These are phyloP conservation scores for Ilyonectria sp. DNA, from an alignment of 2,329 filamentous ascomycete genomes.

Conservation along the genomic window DNA sequence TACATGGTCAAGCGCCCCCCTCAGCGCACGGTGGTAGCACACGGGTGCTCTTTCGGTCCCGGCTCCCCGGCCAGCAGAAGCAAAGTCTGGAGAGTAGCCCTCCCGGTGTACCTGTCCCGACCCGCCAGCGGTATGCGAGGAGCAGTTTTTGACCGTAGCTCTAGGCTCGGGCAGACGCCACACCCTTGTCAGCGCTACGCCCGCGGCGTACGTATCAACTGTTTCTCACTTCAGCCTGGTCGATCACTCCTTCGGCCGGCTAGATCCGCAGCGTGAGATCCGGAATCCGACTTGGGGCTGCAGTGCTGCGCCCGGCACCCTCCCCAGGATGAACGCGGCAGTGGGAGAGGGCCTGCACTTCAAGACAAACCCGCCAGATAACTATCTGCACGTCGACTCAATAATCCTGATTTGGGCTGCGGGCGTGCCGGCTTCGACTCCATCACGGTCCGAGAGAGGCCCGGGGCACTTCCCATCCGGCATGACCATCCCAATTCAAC, in stretches of 20 bases:
- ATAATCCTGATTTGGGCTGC: conserved; percentile 13
- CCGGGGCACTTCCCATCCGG: conserved; percentile 19
- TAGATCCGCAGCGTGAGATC: conserved; percentile 44
- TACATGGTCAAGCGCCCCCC: conserved; percentile 10
- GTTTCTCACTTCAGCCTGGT: conserved; percentile 34
- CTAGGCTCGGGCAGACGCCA: conserved; percentile 28
- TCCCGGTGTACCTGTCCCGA: conserved; percentile 13
- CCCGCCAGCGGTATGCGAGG: conserved; percentile 34
- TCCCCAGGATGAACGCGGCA: conserved; percentile 16
- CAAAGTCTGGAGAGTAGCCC: conserved; percentile 13
- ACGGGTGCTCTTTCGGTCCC: not conserved
- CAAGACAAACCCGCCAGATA: not conserved
- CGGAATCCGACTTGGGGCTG: conserved; percentile 17
- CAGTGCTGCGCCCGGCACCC: conserved; percentile 32
- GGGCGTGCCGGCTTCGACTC: conserved; percentile 11
- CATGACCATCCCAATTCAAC: conserved; percentile 27
- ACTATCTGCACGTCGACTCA: conserved; percentile 1
- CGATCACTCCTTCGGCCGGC: conserved; percentile 42
- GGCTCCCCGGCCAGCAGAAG: not conserved
- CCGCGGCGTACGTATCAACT: conserved; percentile 29
- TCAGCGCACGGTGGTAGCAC: conserved; percentile 7
- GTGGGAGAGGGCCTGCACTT: conserved; percentile 5
- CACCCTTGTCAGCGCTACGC: conserved; percentile 37
- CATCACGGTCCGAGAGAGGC: conserved; percentile 1
- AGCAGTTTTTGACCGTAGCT: conserved; percentile 29